A percentile compares a stretch with the other conserved stretches of the same genome.
Evolutionary conservation across 225 moss, liverwort and hornwort genomes (phyloP).

Genomic region (Rhytidiadelphus loreus): DNA sequence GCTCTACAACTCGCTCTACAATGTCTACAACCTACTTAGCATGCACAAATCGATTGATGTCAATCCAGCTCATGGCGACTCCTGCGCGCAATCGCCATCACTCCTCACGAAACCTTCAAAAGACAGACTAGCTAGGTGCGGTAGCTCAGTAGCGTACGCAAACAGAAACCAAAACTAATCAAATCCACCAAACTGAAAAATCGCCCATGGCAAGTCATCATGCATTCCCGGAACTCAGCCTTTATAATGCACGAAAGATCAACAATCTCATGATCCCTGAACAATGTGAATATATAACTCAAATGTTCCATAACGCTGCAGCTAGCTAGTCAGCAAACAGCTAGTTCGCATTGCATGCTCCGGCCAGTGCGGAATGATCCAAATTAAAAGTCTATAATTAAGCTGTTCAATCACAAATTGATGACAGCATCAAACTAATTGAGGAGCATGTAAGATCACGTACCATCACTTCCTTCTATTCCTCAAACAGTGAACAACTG

Average conservation of each 20-base stretch:
- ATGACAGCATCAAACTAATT: background rate
- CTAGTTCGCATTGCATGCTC: background rate
- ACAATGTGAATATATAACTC: background rate
- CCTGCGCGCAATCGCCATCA: background rate
- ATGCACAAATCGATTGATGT: background rate
- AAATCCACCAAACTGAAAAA: constrained; percentile 3
- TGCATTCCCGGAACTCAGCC: background rate
- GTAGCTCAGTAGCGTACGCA: background rate
- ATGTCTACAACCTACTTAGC: background rate
- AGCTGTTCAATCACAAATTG: background rate
- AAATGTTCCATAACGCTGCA: background rate
- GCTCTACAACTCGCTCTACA: background rate
- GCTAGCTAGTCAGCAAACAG: background rate
- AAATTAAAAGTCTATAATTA: background rate
- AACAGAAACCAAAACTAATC: background rate
- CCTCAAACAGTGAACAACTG: background rate
- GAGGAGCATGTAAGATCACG: background rate
- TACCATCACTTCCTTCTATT: background rate
- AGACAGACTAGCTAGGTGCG: background rate
- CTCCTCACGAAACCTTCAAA: background rate
- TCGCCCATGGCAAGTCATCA: constrained; percentile 1
- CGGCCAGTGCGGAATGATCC: background rate
- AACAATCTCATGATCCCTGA: background rate
- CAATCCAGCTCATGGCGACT: background rate
- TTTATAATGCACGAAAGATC: background rate